Percentiles rank a stretch among this genome's conserved stretches.
Conservation (phyloP, 31 red algal genomes). For the Porphyra umbilicalis region DNA sequence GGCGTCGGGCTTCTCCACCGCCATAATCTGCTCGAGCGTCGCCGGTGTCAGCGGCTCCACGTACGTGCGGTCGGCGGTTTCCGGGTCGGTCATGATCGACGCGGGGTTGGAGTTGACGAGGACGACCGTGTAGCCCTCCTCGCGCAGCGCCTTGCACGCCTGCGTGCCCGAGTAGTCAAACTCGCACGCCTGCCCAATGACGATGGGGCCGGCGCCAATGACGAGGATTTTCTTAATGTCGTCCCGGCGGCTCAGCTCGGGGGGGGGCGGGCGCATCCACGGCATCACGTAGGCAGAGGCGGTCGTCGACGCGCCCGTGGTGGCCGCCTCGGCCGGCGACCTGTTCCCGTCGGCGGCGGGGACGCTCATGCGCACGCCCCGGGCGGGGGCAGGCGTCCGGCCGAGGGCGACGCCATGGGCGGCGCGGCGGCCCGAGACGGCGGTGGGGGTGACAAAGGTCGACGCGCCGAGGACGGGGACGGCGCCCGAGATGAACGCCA, state of each 20-base stretch:
- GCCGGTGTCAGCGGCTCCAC: constrained; percentile 90
- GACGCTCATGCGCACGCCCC: background rate
- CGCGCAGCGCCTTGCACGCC: constrained; percentile 94
- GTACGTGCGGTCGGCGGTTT: constrained; percentile 94
- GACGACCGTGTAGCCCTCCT: constrained; percentile 87
- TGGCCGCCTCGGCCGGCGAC: background rate
- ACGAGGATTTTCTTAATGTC: constrained; percentile 91
- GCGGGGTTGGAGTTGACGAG: constrained; percentile 98
- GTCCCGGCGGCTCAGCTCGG: constrained; percentile 22
- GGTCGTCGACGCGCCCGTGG: background rate
- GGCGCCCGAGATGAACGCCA: background rate
- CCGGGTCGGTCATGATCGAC: constrained; percentile 98
- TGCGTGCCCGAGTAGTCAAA: constrained; percentile 99
- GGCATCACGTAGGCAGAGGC: background rate
- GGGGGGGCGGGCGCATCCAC: background rate
- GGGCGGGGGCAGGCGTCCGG: background rate
- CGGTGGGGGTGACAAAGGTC: background rate
- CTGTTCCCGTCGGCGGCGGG: background rate
- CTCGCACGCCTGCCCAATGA: constrained; percentile 98
- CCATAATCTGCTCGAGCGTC: constrained; percentile 84
- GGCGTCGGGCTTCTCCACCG: constrained; percentile 80
- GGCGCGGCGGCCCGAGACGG: background rate
- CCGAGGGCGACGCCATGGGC: background rate
- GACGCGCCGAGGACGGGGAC: background rate
- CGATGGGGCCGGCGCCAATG: constrained; percentile 95